Conservation (phyloP, 345 rosid species). For the Clarkia xantiana region DNA sequence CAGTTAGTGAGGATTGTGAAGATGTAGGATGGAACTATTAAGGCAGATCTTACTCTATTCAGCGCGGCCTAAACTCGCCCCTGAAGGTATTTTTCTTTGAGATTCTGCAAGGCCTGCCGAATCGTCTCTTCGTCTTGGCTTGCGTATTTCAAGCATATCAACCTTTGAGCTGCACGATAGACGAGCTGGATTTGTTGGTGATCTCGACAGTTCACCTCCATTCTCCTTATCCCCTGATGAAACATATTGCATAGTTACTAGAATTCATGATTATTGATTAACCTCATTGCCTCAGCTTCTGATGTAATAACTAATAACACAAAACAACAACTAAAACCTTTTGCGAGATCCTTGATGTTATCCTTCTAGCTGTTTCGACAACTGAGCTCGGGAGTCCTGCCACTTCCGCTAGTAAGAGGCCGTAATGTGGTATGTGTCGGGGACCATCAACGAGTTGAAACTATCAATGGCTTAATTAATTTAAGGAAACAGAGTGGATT, state of each 20-base stretch:
- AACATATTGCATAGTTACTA: not conserved
- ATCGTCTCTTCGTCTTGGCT: conserved; percentile 47
- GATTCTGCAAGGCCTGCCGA: conserved; percentile 54
- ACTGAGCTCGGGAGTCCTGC: conserved; percentile 81
- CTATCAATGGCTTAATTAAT: conserved; percentile 13
- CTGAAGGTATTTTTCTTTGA: conserved; percentile 35
- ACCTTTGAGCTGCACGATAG: conserved; percentile 46
- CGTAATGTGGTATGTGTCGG: conserved; percentile 61
- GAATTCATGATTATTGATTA: no score
- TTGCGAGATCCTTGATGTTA: conserved; percentile 49
- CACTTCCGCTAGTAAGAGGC: conserved; percentile 70
- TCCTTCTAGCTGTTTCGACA: conserved; percentile 62
- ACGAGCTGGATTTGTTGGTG: conserved; percentile 28
- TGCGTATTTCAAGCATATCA: conserved; percentile 63
- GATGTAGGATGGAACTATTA: no score
- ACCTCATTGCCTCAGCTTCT: no score
- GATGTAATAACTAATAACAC: not conserved
- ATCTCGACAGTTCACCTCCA: conserved; percentile 50
- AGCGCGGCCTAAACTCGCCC: conserved; percentile 18
- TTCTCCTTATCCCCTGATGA: conserved; percentile 47
- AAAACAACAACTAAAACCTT: conserved; percentile 25
- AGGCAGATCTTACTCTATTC: no score
- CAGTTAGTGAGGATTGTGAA: no score
- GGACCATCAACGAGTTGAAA: conserved; percentile 78
- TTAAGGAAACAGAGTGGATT: conserved; percentile 4